Percentiles rank a stretch among this genome's conserved stretches.
Conservation (phyloP, 169 alveolate species). For the Cryptosporidium parvum region DNA sequence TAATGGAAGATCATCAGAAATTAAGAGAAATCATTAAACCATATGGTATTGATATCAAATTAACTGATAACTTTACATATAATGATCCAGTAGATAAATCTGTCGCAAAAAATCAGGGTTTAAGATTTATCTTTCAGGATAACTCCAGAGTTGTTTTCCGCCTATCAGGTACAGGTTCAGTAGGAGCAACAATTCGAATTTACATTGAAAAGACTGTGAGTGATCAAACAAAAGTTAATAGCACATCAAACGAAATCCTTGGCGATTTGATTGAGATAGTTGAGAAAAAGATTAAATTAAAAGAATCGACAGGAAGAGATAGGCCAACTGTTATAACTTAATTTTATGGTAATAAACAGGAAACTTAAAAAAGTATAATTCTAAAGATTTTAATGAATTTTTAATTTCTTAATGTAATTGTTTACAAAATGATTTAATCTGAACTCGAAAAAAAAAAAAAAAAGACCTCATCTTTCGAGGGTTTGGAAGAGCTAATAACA, state of each 20-base stretch:
- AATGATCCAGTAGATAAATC: constrained; percentile 94
- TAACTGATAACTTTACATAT: constrained; percentile 89
- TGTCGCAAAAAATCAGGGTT: constrained; percentile 93
- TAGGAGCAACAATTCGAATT: constrained; percentile 95
- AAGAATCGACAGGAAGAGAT: constrained; percentile 71
- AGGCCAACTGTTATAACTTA: constrained; percentile 77
- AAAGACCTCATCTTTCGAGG: not conserved
- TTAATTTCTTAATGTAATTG: too few species aligned
- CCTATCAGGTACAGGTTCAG: constrained; percentile 91
- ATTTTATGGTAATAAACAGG: not conserved
- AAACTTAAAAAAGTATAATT: too few species aligned
- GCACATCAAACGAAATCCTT: constrained; percentile 18
- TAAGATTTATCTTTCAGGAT: constrained; percentile 88
- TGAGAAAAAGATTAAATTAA: constrained; percentile 19
- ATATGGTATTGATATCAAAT: constrained; percentile 11
- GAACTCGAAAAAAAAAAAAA: not conserved
- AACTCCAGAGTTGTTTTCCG: constrained; percentile 92
- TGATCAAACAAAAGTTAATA: constrained; percentile 49
- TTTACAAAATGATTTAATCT: constrained; percentile 11
- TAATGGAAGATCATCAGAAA: not conserved
- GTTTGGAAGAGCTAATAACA: not conserved
- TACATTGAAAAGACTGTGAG: constrained; percentile 90
- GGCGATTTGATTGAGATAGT: constrained; percentile 67
- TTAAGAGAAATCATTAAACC: constrained; percentile 17
- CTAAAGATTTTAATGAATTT: not conserved